These are phyloP conservation scores for Lasiosphaeria hispida DNA, from an alignment of 495 filamentous ascomycete species.

Conservation along the genomic window DNA sequence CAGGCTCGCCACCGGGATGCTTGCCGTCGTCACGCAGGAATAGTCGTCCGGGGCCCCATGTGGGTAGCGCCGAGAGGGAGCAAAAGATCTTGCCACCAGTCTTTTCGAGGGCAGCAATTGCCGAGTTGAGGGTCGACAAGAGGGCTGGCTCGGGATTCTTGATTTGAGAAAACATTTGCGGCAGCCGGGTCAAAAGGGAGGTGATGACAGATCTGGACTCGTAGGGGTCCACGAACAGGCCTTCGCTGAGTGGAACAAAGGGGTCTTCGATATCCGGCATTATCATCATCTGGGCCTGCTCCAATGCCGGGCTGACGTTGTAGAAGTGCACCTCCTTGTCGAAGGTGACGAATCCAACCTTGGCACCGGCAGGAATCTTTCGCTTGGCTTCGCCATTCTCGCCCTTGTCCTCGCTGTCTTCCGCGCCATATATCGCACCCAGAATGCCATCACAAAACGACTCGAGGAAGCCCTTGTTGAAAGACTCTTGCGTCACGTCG, in stretches of 20 bases:
- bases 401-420: conserved; percentile 51
- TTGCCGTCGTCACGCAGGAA: conserved; percentile 85
- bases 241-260: conserved; percentile 88
- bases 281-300: conserved; percentile 95
- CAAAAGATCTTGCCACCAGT: conserved; percentile 94
- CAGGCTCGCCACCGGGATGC: conserved; percentile 79
- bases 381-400: conserved; percentile 56
- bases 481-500: conserved; percentile 86
- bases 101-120: conserved; percentile 71
- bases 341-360: conserved; percentile 92
- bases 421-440: conserved; percentile 73
- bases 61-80: conserved; percentile 78
- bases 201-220: conserved; percentile 87
- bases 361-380: conserved; percentile 72
- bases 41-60: conserved; percentile 82
- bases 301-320: conserved; percentile 77
- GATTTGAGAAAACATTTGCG: conserved; percentile 76
- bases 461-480: conserved; percentile 85
- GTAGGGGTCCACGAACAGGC: conserved; percentile 92
- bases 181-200: conserved; percentile 74
- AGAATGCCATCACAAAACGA: conserved; percentile 88
- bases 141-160: conserved; percentile 89
- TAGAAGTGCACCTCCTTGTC: conserved; percentile 97
- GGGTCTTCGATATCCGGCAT: conserved; percentile 98
- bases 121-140: conserved; percentile 77